These are phyloP conservation scores for Macrolepiota fuliginosa DNA, from an alignment of 768 basidiomycete genomes.

Conservation along the genomic window DNA sequence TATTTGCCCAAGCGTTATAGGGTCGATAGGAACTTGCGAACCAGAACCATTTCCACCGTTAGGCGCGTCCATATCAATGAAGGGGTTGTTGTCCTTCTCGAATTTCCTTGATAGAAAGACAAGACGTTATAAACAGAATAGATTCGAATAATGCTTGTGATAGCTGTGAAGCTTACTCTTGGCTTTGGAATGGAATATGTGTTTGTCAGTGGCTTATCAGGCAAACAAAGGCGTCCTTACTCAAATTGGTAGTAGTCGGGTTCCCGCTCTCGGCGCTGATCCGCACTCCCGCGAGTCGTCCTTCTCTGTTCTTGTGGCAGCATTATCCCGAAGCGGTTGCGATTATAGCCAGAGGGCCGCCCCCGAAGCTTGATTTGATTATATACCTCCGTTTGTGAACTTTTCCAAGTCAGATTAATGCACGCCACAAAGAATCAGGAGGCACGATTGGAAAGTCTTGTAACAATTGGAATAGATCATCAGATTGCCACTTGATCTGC, in stretches of 20 bases:
- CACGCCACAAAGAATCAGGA: background rate
- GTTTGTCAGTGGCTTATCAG: background rate
- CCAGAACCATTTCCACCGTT: conserved; percentile 14
- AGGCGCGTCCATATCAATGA: conserved; percentile 13
- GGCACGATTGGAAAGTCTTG: background rate
- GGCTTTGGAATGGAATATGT: background rate
- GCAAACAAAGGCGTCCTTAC: conserved; percentile 12
- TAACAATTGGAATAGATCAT: background rate
- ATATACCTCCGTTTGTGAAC: background rate
- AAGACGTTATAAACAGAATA: background rate
- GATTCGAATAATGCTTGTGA: background rate
- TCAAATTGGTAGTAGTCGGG: conserved; percentile 3
- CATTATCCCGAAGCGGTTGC: conserved; percentile 2
- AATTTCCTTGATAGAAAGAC: conserved; percentile 2
- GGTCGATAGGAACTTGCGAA: conserved; percentile 52
- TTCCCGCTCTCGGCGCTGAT: background rate
- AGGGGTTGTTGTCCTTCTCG: conserved; percentile 8
- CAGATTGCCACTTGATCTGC: background rate
- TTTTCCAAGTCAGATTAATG: background rate
- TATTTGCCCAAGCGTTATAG: conserved; percentile 80
- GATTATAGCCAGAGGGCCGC: background rate
- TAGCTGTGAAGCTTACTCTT: conserved; percentile 4
- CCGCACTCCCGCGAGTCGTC: background rate
- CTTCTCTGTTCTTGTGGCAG: conserved; percentile 4
- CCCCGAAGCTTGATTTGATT: background rate